These are phyloP conservation scores for Colletotrichum echinochloae DNA, from an alignment of 2,329 filamentous ascomycete genomes.

Conservation along the genomic window DNA sequence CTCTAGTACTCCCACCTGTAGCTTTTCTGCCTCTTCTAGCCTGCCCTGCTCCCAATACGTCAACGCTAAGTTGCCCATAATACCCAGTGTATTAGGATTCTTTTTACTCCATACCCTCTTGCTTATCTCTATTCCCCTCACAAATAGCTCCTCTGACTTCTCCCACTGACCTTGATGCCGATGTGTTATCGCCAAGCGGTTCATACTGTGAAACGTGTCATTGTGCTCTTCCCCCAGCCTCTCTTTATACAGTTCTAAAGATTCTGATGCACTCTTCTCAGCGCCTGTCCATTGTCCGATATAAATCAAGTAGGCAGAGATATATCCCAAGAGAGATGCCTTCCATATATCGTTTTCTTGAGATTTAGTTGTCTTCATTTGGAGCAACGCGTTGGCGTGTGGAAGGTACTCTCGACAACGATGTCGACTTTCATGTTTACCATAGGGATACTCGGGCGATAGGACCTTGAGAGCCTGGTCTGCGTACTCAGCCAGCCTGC, in stretches of 20 bases:
- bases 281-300: not conserved
- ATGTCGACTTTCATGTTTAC: not conserved
- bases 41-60: rapidly evolving
- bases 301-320: not conserved
- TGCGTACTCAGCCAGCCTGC: not conserved
- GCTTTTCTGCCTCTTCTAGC: not conserved
- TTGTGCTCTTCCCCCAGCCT: not conserved
- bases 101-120: not conserved
- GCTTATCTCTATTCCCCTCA: not conserved
- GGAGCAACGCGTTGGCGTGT: not conserved
- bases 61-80: not conserved
- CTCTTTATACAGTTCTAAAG: not conserved
- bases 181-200: not conserved
- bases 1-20: not conserved
- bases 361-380: not conserved
- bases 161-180: not conserved
- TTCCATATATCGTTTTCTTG: not conserved
- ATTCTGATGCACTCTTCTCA: not conserved
- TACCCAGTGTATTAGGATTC: not conserved
- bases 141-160: not conserved
- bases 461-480: not conserved
- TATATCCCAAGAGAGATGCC: not conserved
- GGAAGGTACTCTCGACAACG: not conserved
- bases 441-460: not conserved
- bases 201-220: not conserved